These are phyloP conservation scores for Dillenia turbinata DNA, from an alignment of 164 flowering plant genomes.

Conservation along the genomic window DNA sequence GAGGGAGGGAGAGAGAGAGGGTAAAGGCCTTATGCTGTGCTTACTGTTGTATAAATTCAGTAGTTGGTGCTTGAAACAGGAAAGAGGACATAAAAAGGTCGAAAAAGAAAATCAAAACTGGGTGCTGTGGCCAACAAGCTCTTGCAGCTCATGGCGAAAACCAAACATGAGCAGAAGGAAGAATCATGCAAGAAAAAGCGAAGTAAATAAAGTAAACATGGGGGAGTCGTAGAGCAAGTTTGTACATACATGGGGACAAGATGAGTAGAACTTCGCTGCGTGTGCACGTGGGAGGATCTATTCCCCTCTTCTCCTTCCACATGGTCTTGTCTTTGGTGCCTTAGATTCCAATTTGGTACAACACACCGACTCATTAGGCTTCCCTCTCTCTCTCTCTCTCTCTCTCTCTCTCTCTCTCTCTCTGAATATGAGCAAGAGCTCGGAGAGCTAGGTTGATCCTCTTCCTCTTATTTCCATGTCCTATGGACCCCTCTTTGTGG, in stretches of 20 bases:
- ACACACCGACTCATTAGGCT: conserved; percentile 31
- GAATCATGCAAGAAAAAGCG: too few relatives aligned
- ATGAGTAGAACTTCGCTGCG: conserved; percentile 9
- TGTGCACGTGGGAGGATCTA: conserved; percentile 45
- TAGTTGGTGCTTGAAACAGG: too few relatives aligned
- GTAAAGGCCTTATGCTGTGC: too few relatives aligned
- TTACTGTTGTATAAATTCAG: too few relatives aligned
- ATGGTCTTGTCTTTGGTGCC: conserved; percentile 34
- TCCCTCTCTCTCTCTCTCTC: conserved; percentile 12
- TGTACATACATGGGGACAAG: conserved; percentile 31
- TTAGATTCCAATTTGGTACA: conserved; percentile 37
- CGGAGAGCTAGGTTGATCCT: conserved; percentile 4
- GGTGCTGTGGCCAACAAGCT: too few relatives aligned
- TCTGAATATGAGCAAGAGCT: conserved; percentile 7
- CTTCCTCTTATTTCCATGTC: conserved; percentile 8
- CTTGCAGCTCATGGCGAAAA: too few relatives aligned
- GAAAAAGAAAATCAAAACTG: too few relatives aligned
- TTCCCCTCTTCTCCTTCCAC: conserved; percentile 26
- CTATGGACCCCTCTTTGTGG: conserved; percentile 9
- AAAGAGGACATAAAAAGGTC: not conserved
- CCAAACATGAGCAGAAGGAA: too few relatives aligned
- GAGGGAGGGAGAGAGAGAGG: too few relatives aligned
- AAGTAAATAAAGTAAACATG: not conserved
- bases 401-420: conserved; percentile 2
- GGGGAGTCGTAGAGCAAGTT: not conserved